Percentiles rank a stretch among this genome's conserved stretches.
Evolutionary conservation across 345 rosid genomes (phyloP).

Genomic region (Triadica sebifera): DNA sequence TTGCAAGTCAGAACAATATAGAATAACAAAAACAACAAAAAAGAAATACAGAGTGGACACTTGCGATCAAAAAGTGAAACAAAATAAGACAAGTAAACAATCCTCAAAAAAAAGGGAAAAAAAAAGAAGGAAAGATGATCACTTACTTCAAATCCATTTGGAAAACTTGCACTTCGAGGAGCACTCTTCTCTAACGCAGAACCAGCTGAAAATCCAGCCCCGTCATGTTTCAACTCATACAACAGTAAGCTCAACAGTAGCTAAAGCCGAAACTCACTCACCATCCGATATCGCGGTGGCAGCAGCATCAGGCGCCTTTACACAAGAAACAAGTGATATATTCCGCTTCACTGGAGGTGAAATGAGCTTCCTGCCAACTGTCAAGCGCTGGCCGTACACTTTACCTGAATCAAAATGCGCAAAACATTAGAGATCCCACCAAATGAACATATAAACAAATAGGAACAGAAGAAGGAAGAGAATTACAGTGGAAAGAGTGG

Average conservation of each 20-base stretch:
- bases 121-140: not conserved
- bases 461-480: conserved; percentile 11
- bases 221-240: not conserved
- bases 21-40: not conserved
- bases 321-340: conserved; percentile 31
- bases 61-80: too few relatives aligned
- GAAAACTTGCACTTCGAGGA: conserved; percentile 52
- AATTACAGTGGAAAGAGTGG: conserved; percentile 63
- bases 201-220: conserved; percentile 36
- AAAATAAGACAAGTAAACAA: too few relatives aligned
- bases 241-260: not conserved
- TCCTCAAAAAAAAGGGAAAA: not conserved
- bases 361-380: conserved; percentile 14
- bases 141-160: conserved; percentile 71
- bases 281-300: conserved; percentile 49
- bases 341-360: conserved; percentile 29
- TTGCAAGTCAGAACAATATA: not conserved
- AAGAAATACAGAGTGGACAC: too few relatives aligned
- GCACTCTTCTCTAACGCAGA: conserved; percentile 36
- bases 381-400: conserved; percentile 30
- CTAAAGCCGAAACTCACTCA: conserved; percentile 2
- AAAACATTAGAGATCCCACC: not conserved
- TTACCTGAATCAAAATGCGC: conserved; percentile 22
- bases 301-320: conserved; percentile 48
- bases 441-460: not conserved